A percentile compares a stretch with the other conserved stretches of the same genome.
Conservation (phyloP, 495 filamentous ascomycete genomes). For the Aspergillus panamensis region DNA sequence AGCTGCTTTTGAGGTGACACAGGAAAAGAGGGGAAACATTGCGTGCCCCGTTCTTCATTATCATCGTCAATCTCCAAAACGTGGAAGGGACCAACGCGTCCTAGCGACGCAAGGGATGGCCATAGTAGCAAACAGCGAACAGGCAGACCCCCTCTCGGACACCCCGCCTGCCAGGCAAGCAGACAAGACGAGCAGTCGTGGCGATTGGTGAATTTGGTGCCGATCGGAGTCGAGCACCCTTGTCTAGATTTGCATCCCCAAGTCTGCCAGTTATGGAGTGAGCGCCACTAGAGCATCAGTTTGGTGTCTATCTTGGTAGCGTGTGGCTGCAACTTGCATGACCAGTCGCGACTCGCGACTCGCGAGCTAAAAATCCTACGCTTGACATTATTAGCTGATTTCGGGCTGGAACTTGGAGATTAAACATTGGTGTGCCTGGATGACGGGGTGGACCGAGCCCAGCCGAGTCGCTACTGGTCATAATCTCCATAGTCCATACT, state of each 20-base stretch:
- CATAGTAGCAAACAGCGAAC: neutral
- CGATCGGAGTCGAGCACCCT: conserved; percentile 1
- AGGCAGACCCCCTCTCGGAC: conserved; percentile 12
- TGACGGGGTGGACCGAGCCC: conserved; percentile 6
- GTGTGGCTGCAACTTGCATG: conserved; percentile 1
- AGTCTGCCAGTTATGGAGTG: neutral
- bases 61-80: conserved; percentile 14
- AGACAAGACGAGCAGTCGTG: neutral
- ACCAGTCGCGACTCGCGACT: neutral
- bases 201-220: conserved; percentile 1
- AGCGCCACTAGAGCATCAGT: neutral
- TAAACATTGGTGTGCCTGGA: conserved; percentile 5
- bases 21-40: neutral
- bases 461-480: conserved; percentile 6
- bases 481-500: neutral
- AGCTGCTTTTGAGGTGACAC: neutral
- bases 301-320: neutral
- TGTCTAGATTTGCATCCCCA: neutral
- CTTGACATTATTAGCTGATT: neutral
- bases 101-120: conserved; percentile 17
- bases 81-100: conserved; percentile 10
- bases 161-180: conserved; percentile 5
- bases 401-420: neutral
- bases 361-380: neutral
- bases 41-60: conserved; percentile 1